phyloP scores from a whole-genome alignment of 768 basidiomycete species.

The Boletellus sp. region DNA sequence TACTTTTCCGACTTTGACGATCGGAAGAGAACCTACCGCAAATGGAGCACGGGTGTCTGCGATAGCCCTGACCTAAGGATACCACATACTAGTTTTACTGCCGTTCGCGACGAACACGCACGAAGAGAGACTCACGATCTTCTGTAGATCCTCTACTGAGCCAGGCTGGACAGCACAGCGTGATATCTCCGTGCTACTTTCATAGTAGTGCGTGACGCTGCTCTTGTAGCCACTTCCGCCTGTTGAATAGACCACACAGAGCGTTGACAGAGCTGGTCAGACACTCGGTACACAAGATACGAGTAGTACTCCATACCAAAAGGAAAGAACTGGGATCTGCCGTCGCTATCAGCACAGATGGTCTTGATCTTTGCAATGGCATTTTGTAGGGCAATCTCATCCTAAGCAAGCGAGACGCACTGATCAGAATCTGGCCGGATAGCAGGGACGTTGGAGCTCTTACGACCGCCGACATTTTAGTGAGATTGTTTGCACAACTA shows the following conservation, averaged over 20 bases:
- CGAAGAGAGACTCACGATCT: conserved; percentile 3
- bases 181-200: conserved; percentile 11
- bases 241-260: neutral
- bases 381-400: neutral
- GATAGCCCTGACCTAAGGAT: conserved; percentile 12
- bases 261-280: neutral
- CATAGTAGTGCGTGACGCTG: conserved; percentile 10
- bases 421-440: neutral
- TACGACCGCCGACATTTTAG: neutral
- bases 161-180: conserved; percentile 13
- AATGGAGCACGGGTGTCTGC: conserved; percentile 6
- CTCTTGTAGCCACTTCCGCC: conserved; percentile 15
- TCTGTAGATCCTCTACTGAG: conserved; percentile 4
- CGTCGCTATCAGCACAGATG: neutral
- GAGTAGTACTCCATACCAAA: neutral
- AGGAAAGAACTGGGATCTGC: conserved; percentile 9
- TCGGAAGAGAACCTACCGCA: conserved; percentile 1
- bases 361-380: neutral
- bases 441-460: neutral
- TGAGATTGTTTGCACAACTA: neutral
- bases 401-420: neutral
- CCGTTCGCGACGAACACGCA: no score
- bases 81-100: no score
- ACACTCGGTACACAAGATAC: neutral
- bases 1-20: neutral